These are phyloP conservation scores for Pouteria campechiana DNA, from an alignment of 179 eudicot genomes.

Conservation along the genomic window DNA sequence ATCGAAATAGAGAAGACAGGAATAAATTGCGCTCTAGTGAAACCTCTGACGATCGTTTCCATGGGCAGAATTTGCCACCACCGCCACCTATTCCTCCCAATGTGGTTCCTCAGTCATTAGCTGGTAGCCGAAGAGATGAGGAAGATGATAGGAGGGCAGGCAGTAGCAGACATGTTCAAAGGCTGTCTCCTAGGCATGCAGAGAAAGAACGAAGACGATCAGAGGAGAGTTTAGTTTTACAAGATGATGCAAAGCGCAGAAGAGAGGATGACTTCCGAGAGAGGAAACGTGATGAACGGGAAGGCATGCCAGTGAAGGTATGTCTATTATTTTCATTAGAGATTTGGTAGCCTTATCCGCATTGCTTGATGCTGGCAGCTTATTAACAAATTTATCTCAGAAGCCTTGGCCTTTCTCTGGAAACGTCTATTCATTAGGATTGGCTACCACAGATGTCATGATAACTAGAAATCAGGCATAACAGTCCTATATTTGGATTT, in stretches of 20 bases:
- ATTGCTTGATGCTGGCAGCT: no score
- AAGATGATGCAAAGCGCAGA: slow-evolving; percentile 74
- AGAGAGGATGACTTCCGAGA: slow-evolving; percentile 93
- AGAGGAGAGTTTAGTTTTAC: slow-evolving; percentile 40
- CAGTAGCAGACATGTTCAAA: slow-evolving; percentile 61
- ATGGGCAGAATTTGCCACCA: slow-evolving; percentile 86
- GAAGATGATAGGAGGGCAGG: slow-evolving; percentile 81
- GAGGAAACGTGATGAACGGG: slow-evolving; percentile 92
- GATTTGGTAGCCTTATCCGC: no score
- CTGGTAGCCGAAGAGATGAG: slow-evolving; percentile 68
- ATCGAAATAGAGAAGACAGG: slow-evolving; percentile 79
- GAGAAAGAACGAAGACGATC: slow-evolving; percentile 93
- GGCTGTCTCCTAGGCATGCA: slow-evolving; percentile 92
- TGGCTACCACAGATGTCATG: no score
- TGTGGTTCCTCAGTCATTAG: slow-evolving; percentile 80
- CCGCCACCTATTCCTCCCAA: slow-evolving; percentile 97
- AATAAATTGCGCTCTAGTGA: slow-evolving; percentile 59
- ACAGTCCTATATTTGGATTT: no score
- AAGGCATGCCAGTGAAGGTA: slow-evolving; percentile 51
- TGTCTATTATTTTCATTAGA: no score
- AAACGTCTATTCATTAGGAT: no score
- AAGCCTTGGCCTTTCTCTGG: no score
- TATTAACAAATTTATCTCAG: no score
- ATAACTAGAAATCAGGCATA: no score
- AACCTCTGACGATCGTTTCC: slow-evolving; percentile 65